phyloP scores from a whole-genome alignment of 176 grass and related monocot species.

The Oryza glumipatula region DNA sequence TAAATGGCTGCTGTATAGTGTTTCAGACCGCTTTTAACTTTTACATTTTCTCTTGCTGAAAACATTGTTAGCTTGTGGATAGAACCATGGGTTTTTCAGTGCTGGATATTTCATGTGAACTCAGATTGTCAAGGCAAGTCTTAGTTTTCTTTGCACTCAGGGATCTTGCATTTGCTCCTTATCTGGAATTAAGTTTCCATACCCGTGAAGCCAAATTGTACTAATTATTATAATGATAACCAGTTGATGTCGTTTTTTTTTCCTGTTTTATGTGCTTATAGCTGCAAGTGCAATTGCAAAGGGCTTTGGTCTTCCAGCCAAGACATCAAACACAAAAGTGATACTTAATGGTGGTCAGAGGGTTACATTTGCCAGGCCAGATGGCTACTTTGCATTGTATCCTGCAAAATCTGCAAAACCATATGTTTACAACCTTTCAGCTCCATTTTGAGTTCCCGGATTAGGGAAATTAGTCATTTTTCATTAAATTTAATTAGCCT shows the following conservation, averaged over 20 bases:
- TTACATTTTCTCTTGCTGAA: background rate
- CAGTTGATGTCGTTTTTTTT: slow-evolving; percentile 19
- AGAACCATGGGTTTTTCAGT: background rate
- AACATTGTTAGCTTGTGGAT: slow-evolving; percentile 8
- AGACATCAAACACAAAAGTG: slow-evolving; percentile 76
- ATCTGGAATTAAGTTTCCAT: slow-evolving; percentile 31
- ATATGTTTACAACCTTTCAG: background rate
- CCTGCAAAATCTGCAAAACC: slow-evolving; percentile 41
- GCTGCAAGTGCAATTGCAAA: slow-evolving; percentile 44
- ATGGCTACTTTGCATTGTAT: slow-evolving; percentile 99
- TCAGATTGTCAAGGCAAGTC: background rate
- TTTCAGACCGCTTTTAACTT: background rate
- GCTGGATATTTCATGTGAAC: background rate
- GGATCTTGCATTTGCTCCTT: slow-evolving; percentile 1
- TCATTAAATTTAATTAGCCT: background rate
- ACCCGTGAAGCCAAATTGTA: background rate
- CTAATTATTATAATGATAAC: background rate
- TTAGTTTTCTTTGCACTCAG: background rate
- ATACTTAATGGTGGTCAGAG: slow-evolving; percentile 97
- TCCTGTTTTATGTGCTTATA: slow-evolving; percentile 37
- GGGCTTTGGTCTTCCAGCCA: slow-evolving; percentile 71
- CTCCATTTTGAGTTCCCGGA: slow-evolving; percentile 15
- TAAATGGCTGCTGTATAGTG: background rate
- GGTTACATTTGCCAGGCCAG: slow-evolving; percentile 78
- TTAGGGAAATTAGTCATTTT: background rate